A percentile compares a stretch with the other conserved stretches of the same genome.
Evolutionary conservation across 2,329 filamentous ascomycete species (phyloP).

Genomic region (Mollisiaceae sp.): DNA sequence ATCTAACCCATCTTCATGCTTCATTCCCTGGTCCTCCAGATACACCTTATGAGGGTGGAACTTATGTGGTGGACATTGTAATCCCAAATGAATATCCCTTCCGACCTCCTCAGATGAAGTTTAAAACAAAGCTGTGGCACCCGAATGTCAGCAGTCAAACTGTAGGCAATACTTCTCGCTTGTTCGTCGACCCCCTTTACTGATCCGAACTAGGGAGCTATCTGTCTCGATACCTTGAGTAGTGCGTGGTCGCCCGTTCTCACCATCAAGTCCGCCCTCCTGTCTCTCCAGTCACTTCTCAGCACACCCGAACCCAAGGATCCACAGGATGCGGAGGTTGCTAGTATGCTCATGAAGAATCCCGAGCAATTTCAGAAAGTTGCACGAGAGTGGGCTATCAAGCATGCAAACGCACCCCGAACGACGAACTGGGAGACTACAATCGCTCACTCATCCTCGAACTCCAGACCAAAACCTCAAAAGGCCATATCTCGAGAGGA

Average conservation of each 20-base stretch:
- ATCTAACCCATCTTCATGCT: constrained; percentile 83
- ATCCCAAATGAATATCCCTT: constrained; percentile 94
- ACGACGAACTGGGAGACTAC: constrained; percentile 54
- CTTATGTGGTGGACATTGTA: constrained; percentile 80
- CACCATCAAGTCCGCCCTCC: constrained; percentile 92
- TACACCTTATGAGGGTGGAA: constrained; percentile 90
- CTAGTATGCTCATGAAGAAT: constrained; percentile 82
- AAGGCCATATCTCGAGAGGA: constrained; percentile 37
- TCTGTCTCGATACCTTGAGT: constrained; percentile 92
- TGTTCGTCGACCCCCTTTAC: constrained; percentile 14
- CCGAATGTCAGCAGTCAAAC: constrained; percentile 96
- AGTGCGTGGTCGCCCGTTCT: constrained; percentile 93
- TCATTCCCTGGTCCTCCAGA: constrained; percentile 86
- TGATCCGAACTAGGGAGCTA: constrained; percentile 73
- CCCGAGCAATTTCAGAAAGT: constrained; percentile 80
- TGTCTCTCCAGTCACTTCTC: constrained; percentile 91
- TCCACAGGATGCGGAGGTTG: constrained; percentile 95
- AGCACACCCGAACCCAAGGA: constrained; percentile 94
- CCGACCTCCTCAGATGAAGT: constrained; percentile 87
- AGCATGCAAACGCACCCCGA: constrained; percentile 77
- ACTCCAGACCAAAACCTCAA: constrained; percentile 33
- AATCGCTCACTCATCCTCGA: constrained; percentile 32
- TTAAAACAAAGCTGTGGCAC: constrained; percentile 94
- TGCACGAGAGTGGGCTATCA: constrained; percentile 89
- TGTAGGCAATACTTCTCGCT: constrained; percentile 55